phyloP scores from a whole-genome alignment of 169 alveolate genomes.

The Plasmodium coatneyi region DNA sequence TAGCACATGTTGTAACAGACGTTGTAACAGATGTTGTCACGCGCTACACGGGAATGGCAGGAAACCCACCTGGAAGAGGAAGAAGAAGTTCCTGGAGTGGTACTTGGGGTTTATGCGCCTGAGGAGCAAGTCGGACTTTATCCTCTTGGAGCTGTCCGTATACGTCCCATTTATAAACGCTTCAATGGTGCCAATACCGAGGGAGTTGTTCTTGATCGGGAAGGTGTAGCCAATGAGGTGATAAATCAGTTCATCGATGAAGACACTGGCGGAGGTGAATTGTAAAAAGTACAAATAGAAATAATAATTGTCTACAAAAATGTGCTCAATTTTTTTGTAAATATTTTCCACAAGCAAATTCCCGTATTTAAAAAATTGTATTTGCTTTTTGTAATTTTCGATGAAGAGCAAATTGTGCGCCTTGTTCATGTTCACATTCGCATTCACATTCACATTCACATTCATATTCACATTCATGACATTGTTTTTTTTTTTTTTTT shows the following conservation, averaged over 20 bases:
- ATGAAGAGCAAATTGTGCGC: slow-evolving; percentile 24
- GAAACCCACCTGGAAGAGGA: slow-evolving; percentile 46
- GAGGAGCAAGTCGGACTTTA: slow-evolving; percentile 24
- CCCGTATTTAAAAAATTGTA: slow-evolving; percentile 74
- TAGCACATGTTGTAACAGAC: neutral
- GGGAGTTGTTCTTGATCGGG: slow-evolving; percentile 51
- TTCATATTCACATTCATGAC: too few relatives aligned
- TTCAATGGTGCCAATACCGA: slow-evolving; percentile 27
- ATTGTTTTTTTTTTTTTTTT: neutral
- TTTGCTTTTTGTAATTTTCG: slow-evolving; percentile 67
- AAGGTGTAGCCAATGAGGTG: slow-evolving; percentile 68
- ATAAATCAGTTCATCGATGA: slow-evolving; percentile 57
- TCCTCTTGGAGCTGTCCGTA: slow-evolving; percentile 12
- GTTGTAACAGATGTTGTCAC: too few relatives aligned
- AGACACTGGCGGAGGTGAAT: slow-evolving; percentile 69
- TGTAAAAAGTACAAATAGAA: slow-evolving; percentile 73
- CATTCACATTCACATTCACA: too few relatives aligned
- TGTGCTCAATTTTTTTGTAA: slow-evolving; percentile 71
- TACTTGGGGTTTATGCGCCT: slow-evolving; percentile 39
- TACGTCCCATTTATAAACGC: slow-evolving; percentile 66
- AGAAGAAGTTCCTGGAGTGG: slow-evolving; percentile 31
- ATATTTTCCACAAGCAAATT: slow-evolving; percentile 72
- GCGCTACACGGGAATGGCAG: neutral
- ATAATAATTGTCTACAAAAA: slow-evolving; percentile 73
- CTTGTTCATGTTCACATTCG: too few relatives aligned